phyloP scores from a whole-genome alignment of 805 yeast species.

The Candida tibetensis region DNA sequence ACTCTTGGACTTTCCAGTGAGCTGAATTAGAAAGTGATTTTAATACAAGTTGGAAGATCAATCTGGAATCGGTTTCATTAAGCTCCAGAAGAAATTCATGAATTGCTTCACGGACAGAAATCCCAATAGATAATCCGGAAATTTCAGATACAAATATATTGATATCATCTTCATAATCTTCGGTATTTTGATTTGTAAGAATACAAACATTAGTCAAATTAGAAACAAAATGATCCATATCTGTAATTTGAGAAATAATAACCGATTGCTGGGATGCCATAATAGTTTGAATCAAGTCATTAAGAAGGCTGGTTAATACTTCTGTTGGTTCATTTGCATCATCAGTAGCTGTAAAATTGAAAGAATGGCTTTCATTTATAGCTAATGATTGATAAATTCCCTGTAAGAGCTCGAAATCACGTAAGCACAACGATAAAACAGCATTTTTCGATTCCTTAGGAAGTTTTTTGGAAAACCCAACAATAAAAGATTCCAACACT shows the following conservation, averaged over 20 bases:
- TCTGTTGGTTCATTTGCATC: constrained; percentile 14
- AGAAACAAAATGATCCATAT: constrained; percentile 19
- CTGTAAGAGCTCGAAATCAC: constrained; percentile 20
- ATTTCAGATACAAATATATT: constrained; percentile 72
- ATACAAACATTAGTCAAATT: constrained; percentile 38
- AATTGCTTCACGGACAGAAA: constrained; percentile 58
- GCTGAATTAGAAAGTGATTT: not conserved
- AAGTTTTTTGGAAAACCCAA: constrained; percentile 26
- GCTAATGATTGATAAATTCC: not conserved
- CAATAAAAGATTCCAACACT: constrained; percentile 22
- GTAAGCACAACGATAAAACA: constrained; percentile 14
- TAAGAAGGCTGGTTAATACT: constrained; percentile 20
- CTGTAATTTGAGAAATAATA: constrained; percentile 15
- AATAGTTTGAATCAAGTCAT: constrained; percentile 33
- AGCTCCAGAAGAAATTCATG: constrained; percentile 55
- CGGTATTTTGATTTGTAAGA: constrained; percentile 41
- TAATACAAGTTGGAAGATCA: constrained; percentile 4
- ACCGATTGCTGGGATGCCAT: constrained; percentile 27
- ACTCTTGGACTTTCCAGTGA: constrained; percentile 30
- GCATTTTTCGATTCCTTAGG: constrained; percentile 13
- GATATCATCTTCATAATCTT: constrained; percentile 57
- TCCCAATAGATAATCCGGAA: constrained; percentile 56
- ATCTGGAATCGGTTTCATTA: constrained; percentile 37
- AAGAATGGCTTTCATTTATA: not conserved
- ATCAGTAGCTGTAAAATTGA: not conserved